These are phyloP conservation scores for Penicillium paxilli DNA, from an alignment of 495 filamentous ascomycete genomes.

Conservation along the genomic window DNA sequence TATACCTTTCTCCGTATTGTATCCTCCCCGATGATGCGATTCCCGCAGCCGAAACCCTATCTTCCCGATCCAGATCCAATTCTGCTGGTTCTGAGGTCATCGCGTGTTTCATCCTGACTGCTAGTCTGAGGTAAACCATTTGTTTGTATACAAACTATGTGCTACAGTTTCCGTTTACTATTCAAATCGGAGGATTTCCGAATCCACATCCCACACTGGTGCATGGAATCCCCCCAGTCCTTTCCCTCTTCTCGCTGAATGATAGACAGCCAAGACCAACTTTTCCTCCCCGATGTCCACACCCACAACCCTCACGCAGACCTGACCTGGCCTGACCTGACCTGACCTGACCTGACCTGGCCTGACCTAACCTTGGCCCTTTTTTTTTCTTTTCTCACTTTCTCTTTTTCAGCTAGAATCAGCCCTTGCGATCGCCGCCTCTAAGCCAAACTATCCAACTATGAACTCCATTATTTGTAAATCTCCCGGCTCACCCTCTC, in stretches of 20 bases:
- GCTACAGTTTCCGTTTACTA: too few species aligned
- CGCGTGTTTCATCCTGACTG: background rate
- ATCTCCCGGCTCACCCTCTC: conserved; percentile 14
- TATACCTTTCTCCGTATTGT: too few species aligned
- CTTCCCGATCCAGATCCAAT: conserved; percentile 5
- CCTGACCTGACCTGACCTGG: too few species aligned
- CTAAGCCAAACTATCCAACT: background rate
- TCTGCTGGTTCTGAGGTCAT: conserved; percentile 9
- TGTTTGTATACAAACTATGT: too few species aligned
- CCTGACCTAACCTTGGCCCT: too few species aligned
- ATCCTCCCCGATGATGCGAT: conserved; percentile 2
- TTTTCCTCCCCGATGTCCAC: background rate
- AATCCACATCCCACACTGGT: conserved; percentile 5
- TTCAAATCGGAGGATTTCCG: conserved; percentile 6
- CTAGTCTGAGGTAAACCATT: background rate
- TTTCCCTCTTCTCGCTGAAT: too few species aligned
- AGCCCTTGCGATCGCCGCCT: background rate
- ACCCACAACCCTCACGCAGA: too few species aligned
- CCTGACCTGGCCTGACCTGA: too few species aligned
- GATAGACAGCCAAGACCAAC: background rate
- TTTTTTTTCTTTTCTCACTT: too few species aligned
- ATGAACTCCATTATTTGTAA: conserved; percentile 11
- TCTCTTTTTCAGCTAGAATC: background rate
- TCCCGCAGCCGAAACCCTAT: conserved; percentile 20
- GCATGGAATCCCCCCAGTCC: too few species aligned